Evolutionary conservation across 2,329 filamentous ascomycete genomes (phyloP), one percentile per base, ranked within the genome.

Genomic region (Sclerotinia subarctica): DNA sequence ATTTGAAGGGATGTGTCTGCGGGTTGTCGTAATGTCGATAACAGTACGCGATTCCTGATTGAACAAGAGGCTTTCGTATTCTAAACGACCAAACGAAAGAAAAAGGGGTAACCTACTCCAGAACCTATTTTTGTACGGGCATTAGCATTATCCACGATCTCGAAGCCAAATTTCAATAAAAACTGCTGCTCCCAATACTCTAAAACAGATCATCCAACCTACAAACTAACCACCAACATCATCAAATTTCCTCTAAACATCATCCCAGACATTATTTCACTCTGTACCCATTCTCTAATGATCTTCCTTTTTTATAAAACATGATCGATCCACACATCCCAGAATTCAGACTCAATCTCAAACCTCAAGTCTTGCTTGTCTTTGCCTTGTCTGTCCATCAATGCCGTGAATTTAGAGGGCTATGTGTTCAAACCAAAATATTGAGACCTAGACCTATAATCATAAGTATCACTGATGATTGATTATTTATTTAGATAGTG

Each of bases 31-130:
- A 54, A 54, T 35, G 35, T 56, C 19, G 11, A 35, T n/a, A 32
- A 11, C 11, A n/a, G n/a, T 56, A 56, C 53, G 32, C 53, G 29
- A 56, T 56, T 35, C 21, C 11, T 56, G 29, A 56, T 19, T 10
- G 35, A 54, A 5, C 21, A 32, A 42, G 38, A 35, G 52, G 10
- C 29, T 35, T 54, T 57, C 32, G 53, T 57, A 7, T 57, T 38
- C 53, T 38, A 7, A 21, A 21, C 11, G 21, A 38, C 6, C 6
- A 35, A 24, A 13, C n/a, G n/a, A 15, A 6, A 8, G n/a, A n/a
- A 38, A 57, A 38, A 57, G 54, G 54, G 54, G 54, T 42, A 57
- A 57, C n/a, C 35, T 29, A 35, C n/a, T n/a, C 11, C 29, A 56
- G 32, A 38, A 13, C 10, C 19, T 3, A 32, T 21, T 21, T n/a